Evolutionary conservation across 148 eudicot species (phyloP), one percentile per base, ranked within the genome.

Genomic region (Amaranthus hypochondriacus): DNA sequence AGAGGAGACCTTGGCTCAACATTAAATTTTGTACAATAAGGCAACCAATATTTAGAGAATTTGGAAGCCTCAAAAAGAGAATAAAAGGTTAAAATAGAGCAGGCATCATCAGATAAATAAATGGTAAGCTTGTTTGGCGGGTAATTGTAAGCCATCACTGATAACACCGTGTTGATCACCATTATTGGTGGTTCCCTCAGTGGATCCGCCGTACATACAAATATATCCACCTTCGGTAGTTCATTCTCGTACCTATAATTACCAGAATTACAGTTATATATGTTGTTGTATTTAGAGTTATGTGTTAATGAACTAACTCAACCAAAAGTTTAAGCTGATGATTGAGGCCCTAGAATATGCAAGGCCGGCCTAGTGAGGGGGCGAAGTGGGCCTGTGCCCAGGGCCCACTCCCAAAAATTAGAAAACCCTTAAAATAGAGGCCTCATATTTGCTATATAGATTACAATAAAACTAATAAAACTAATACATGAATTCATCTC

Each of bases 71-170:
- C 90, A 65, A 75, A 66, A 12, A 92, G 89, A 48, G 97, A 90
- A 73, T 87, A 87, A 72, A 84, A 92, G 18, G 95, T 86, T 13
- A 90, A 75, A 11, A 87, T 84, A 0, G 97, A 90, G 21, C 96
- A 87, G 12, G 81, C 93, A 67, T 92, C 97, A 55, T 92, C 96
- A 0, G 97, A 92, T 11, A 92, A 80, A 77, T 88, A 90, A 6
- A 92, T 77, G n/a, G 80, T 68, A 0, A 90, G 88, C 62, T 87
- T 87, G 9, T 87, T 85, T 0, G 89, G 68, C 1, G 89, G 93
- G 66, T 89, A 87, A 55, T 89, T 84, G 13, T 89, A 89, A 2
- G 90, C 90, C 93, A 89, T 82, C 8, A 89, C 85, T 5, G 93
- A 89, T 46, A 89, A 56, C 12, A 89, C 91, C 2, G 94, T 89